Base-by-base conservation (phyloP, 1,139 yeast genomes). In the Kodamaea ohmeri region DNA sequence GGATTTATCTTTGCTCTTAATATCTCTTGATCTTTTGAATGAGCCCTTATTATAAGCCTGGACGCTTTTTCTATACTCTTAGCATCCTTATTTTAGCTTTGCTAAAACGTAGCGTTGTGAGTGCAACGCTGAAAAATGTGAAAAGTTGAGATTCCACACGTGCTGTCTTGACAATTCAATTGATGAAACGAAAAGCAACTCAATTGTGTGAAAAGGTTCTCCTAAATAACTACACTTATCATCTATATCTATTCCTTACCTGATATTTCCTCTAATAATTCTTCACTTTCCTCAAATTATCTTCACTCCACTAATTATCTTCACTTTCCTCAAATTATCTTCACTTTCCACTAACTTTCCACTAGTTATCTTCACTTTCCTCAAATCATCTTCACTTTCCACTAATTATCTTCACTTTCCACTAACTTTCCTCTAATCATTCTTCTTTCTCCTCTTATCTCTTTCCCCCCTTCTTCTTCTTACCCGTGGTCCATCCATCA, bases 401-500 rank as follows among this genome's bases (percentile, higher is more conserved):
- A 13, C 28, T 12, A n/a, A n/a, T n/a, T n/a, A n/a, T 24, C 25
- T 24, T 24, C 6, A n/a, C 25, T 9, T 11, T 26, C 5, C 14
- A 13, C 29, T 17, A 13, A 6, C 29, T 13, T 4, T 26, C 29
- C 17, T 25, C 27, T n/a, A n/a, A 9, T 25, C 6, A 8, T 25
- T 6, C 27, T 25, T 13, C 27, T 7, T 9, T 25, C n/a, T 6
- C 13, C 27, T 6, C 11, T 25, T n/a, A 25, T n/a, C 46, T 48
- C 42, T 44, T 47, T n/a, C 83, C 52, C 44, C 49, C 47, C 44
- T 53, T 56, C 52, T 56, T 56, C 30, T 49, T 36, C 50, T 66
- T 68, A 32, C 60, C 59, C 41, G 65, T 66, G 43, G 72, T 67
- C 94, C 95, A 87, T 28, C 90, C 95, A 45, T 86, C 95, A 38